Base-by-base conservation (phyloP, 768 basidiomycete species). In the Podaxis mareebaensis region DNA sequence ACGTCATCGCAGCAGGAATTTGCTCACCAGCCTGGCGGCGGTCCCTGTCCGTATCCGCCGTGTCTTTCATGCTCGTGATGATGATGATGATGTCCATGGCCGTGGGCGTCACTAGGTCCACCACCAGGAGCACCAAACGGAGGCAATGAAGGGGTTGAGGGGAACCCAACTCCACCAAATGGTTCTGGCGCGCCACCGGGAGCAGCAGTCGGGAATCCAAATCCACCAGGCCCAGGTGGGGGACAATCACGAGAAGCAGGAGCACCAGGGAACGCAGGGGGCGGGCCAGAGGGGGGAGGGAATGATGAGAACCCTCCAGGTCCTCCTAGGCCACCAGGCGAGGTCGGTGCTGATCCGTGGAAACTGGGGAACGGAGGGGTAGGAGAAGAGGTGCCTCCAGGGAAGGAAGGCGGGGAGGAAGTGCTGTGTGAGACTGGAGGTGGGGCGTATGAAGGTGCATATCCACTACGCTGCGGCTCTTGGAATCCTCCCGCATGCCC, bases 81-180 rank as follows among this genome's bases (percentile, higher is more conserved):
- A 30, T 60, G 65, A 33, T 33, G 30, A 33, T 33, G 30, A 58
- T 59, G 55, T 15, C 55, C 54, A 38, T 64, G 70, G 5, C 58
- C 52, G 30, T 58, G 59, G 26, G 64, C 49, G 49, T 67, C 67
- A n/a, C 68, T 65, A 39, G 72, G 70, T 56, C 75, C 74, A 4
- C 74, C 75, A 52, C 73, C 76, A 30, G 81, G 81, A 71, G 81
- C 81, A 10, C 68, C 70, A 44, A 65, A 70, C 52, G 75, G 76
- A 0, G 72, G 68, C 24, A 70, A 70, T 28, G 69, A 68, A 46
- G 72, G 73, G 17, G 73, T 72, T 46, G 73, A 75, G 30, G 81
- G 81, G 71, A 81, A 82, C 15, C 66, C 69, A 52, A 57, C 51
- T 28, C 57, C 68, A 42, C 66, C 73, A 56, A 66, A 67, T 8